Conservation (phyloP, 805 yeast genomes). For the Kurtzmaniella cleridarum region DNA sequence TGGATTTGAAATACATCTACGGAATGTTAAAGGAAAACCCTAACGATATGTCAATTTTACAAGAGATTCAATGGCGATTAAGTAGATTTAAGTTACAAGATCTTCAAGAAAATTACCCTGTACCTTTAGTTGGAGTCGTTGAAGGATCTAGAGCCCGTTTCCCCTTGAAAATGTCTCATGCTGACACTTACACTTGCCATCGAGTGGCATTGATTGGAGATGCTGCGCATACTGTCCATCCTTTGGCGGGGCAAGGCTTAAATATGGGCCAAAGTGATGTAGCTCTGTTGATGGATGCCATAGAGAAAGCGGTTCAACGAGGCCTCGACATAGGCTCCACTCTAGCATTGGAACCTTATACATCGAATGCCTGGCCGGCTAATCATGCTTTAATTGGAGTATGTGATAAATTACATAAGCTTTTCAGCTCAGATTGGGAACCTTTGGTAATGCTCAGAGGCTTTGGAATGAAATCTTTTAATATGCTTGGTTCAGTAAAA, state of each 20-base stretch:
- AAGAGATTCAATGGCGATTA: slow-evolving; percentile 73
- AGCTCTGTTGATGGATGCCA: slow-evolving; percentile 56
- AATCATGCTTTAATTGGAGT: slow-evolving; percentile 82
- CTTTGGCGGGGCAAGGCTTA: slow-evolving; percentile 95
- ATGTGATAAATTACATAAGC: slow-evolving; percentile 86
- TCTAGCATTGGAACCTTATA: slow-evolving; percentile 79
- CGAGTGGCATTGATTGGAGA: slow-evolving; percentile 94
- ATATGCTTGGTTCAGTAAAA: slow-evolving; percentile 61
- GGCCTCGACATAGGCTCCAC: slow-evolving; percentile 87
- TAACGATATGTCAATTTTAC: slow-evolving; percentile 43
- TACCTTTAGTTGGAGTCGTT: slow-evolving; percentile 54
- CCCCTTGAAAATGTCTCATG: slow-evolving; percentile 84
- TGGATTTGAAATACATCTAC: slow-evolving; percentile 71
- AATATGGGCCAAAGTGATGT: slow-evolving; percentile 98
- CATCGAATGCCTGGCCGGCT: slow-evolving; percentile 72
- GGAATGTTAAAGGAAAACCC: slow-evolving; percentile 31
- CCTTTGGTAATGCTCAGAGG: slow-evolving; percentile 76
- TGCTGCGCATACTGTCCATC: slow-evolving; percentile 97
- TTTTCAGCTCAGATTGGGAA: slow-evolving; percentile 65
- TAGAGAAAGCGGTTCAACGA: slow-evolving; percentile 64
- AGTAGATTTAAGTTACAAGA: slow-evolving; percentile 34
- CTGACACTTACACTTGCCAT: slow-evolving; percentile 80
- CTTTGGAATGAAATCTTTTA: slow-evolving; percentile 66
- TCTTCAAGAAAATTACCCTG: slow-evolving; percentile 61
- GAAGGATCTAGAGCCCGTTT: slow-evolving; percentile 74